Percentiles rank a stretch among this genome's conserved stretches.
phyloP scores from a whole-genome alignment of 1,284 basidiomycete species.

The Tremellales sp. region DNA sequence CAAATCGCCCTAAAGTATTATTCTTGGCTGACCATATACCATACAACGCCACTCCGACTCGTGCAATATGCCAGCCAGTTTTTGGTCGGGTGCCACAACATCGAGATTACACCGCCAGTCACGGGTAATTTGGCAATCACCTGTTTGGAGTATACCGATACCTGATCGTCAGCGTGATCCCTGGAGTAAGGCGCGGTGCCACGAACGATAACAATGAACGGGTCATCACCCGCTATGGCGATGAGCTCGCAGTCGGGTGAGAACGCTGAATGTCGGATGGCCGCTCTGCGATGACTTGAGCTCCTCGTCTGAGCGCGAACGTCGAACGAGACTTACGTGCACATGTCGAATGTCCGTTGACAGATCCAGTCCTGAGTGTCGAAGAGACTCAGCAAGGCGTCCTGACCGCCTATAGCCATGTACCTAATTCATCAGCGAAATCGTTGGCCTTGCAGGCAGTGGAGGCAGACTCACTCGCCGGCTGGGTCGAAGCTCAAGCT shows the following conservation, averaged over 20 bases:
- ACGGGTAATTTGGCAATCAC: conserved; percentile 27
- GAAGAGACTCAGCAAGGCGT: conserved; percentile 35
- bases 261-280: conserved; percentile 37
- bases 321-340: conserved; percentile 22
- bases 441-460: neutral
- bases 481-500: conserved; percentile 29
- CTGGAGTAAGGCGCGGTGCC: neutral
- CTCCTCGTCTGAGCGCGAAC: neutral
- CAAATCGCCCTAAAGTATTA: no score
- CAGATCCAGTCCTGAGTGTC: conserved; percentile 37
- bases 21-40: conserved; percentile 35
- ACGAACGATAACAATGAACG: conserved; percentile 28
- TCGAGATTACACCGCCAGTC: conserved; percentile 20
- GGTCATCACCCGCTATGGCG: conserved; percentile 39
- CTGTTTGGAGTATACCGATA: conserved; percentile 27
- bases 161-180: conserved; percentile 9
- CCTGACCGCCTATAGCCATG: conserved; percentile 38
- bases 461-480: conserved; percentile 17
- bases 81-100: conserved; percentile 35
- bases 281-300: conserved; percentile 22
- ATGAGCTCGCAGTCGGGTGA: conserved; percentile 39
- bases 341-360: conserved; percentile 33
- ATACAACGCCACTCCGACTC: conserved; percentile 19
- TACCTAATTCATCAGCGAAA: conserved; percentile 11
- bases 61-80: conserved; percentile 39